These are phyloP conservation scores for Stentor roeselii DNA, from an alignment of 73 alveolate species.

Conservation along the genomic window DNA sequence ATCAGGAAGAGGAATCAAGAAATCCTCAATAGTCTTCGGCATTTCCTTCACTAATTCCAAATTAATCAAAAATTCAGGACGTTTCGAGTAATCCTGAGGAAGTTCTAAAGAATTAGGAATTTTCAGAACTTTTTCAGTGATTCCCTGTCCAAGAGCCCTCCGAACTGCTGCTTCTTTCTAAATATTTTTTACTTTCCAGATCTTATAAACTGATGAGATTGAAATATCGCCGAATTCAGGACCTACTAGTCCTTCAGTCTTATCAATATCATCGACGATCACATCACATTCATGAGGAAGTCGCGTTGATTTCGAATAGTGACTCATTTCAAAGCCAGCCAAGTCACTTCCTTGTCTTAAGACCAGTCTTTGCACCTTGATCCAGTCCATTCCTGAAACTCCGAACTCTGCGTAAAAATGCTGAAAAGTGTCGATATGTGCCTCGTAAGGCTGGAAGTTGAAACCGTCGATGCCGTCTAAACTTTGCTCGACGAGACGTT, in stretches of 20 bases:
- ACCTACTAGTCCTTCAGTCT: not conserved
- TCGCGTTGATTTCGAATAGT: not conserved
- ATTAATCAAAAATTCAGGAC: not conserved
- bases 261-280: not conserved
- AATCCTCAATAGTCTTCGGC: not conserved
- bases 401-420: constrained; percentile 80
- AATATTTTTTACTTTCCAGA: not conserved
- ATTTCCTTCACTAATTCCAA: not conserved
- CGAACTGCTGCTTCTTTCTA: not conserved
- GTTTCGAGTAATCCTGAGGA: not conserved
- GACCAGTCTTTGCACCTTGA: constrained; percentile 29
- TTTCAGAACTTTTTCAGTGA: not conserved
- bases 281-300: not conserved
- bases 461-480: constrained; percentile 53
- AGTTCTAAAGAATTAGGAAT: not conserved
- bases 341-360: not conserved
- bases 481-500: constrained; percentile 53
- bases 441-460: constrained; percentile 83
- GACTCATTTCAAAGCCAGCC: not conserved
- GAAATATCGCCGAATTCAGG: not conserved
- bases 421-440: constrained; percentile 72
- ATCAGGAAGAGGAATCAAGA: not conserved
- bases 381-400: constrained; percentile 78
- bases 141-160: not conserved
- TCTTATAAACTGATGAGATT: not conserved